Base-by-base conservation (phyloP, 2,329 filamentous ascomycete genomes). In the Pseudogymnoascus destructans region DNA sequence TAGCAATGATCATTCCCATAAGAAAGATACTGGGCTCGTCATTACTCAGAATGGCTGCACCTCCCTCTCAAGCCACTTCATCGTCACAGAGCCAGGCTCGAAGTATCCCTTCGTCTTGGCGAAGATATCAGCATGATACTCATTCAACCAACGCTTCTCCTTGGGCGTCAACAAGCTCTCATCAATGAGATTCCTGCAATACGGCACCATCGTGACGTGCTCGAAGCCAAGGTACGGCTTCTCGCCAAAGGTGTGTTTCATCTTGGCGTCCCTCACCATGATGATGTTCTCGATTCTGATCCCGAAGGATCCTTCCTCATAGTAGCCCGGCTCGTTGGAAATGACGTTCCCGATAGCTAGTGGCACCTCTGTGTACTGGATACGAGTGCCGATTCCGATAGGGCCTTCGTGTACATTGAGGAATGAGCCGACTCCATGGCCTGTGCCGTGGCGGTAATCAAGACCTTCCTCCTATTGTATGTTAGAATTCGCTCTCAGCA, bases 351-450 rank as follows among this genome's bases (percentile, higher is more conserved):
- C 93, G n/a, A 89, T 79, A 0, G 89, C 82, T 27, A 98, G 78
- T 0, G 93, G 80, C 5, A 97, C 91, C 69, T 98, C 93, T 0
- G 89, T 86, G 69, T 92, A 96, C 66, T 95, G 88, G 36, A 95
- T 82, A 46, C 93, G 81, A 8, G 91, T 96, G 25, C 93, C 93
- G 61, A 98, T 95, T 17, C 93, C 93, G 61, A 98, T 95, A 1
- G 93, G 93, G 0, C 93, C 93, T 73, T 98, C 93, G 69, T 98
- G 93, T 0, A 98, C 93, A 64, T 98, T 98, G 67, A 98, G 75
- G 72, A 86, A 98, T 1, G 90, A 95, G 25, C 93, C 93, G 33
- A 98, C 87, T 42, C 93, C 93, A 69, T 98, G 93, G 8, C 93
- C 93, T 3, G 93, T 98, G 59, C 93, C 93, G 70, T 98, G 93